These are phyloP conservation scores for Paxillus rubicundulus DNA, from an alignment of 768 basidiomycete genomes.

Conservation along the genomic window DNA sequence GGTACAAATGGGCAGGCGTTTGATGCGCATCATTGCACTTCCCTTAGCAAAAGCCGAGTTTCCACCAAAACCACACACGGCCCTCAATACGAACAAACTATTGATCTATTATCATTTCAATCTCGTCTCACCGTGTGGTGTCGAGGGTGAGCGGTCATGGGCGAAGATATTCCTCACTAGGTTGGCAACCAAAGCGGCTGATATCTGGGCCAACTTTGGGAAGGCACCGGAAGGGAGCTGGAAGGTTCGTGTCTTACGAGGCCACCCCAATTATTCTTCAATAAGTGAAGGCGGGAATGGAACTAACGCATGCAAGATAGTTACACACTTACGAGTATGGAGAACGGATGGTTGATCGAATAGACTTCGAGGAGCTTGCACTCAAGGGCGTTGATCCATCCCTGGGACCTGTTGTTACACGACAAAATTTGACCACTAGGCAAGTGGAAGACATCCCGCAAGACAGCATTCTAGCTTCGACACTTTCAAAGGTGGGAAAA, in stretches of 20 bases:
- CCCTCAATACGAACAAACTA: conserved; percentile 15
- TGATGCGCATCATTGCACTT: conserved; percentile 49
- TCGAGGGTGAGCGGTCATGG: conserved; percentile 32
- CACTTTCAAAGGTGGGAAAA: conserved; percentile 12
- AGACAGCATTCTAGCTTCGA: conserved; percentile 3
- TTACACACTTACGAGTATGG: conserved; percentile 59
- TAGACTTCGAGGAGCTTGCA: conserved; percentile 80
- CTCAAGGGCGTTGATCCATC: conserved; percentile 72
- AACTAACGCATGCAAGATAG: conserved; percentile 35
- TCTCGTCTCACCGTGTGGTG: conserved; percentile 26
- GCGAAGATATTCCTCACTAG: conserved; percentile 37
- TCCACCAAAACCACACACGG: conserved; percentile 3
- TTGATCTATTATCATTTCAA: conserved; percentile 45
- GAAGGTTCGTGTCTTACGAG: conserved; percentile 51
- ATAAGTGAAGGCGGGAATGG: not conserved
- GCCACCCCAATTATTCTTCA: not conserved
- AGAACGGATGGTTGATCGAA: conserved; percentile 63
- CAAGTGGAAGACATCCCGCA: conserved; percentile 16
- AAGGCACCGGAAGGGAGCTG: conserved; percentile 63
- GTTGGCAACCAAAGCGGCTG: conserved; percentile 49
- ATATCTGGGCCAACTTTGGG: conserved; percentile 66
- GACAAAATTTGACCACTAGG: conserved; percentile 17
- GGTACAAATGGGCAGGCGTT: conserved; percentile 15
- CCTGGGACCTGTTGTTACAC: conserved; percentile 50
- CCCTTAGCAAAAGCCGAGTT: conserved; percentile 34